These are phyloP conservation scores for Colletotrichum phormii DNA, from an alignment of 2,329 filamentous ascomycete genomes.

Conservation along the genomic window DNA sequence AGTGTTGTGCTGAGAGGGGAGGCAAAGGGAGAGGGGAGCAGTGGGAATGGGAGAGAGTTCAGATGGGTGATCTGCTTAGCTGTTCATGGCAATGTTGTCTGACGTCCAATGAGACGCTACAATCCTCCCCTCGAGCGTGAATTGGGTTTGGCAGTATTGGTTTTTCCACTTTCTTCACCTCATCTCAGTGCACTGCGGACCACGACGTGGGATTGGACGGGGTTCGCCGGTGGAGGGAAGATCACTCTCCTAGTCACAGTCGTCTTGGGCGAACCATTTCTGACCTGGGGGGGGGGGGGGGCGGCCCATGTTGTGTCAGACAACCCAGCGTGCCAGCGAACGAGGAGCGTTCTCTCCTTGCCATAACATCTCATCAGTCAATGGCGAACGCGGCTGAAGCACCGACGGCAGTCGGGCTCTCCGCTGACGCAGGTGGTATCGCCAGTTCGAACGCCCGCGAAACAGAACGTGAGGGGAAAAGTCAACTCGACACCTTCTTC, in stretches of 20 bases:
- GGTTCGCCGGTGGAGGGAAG: no score
- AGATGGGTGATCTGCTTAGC: not conserved
- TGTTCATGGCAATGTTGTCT: not conserved
- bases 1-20: not conserved
- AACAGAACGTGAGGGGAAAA: not conserved
- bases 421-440: not conserved
- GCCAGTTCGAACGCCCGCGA: not conserved
- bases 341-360: not conserved
- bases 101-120: not conserved
- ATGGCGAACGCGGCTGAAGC: not conserved
- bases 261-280: not conserved
- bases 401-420: not conserved
- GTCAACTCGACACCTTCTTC: not conserved
- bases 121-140: not conserved
- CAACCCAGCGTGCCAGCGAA: not conserved
- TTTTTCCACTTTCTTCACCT: not conserved
- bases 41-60: not conserved
- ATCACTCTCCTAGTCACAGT: not conserved
- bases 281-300: not conserved
- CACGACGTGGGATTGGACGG: not conserved
- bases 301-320: not conserved
- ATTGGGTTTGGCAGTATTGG: not conserved
- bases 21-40: no score
- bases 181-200: not conserved
- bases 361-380: not conserved